Evolutionary conservation across 2,329 filamentous ascomycete genomes (phyloP).

Genomic region (Fusarium pilosicola): DNA sequence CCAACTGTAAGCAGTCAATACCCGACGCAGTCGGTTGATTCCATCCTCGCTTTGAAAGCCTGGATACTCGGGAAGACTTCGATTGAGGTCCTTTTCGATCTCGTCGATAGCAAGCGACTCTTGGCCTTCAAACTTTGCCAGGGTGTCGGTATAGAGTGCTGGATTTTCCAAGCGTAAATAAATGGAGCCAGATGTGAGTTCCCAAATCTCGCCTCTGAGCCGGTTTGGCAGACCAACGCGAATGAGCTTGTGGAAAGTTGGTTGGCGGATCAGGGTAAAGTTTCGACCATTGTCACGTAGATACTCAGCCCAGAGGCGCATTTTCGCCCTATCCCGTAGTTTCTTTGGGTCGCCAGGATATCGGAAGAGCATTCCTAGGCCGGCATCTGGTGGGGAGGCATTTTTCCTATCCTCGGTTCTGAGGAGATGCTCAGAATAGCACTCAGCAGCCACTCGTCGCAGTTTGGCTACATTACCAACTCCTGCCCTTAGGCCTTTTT

Average conservation of each 20-base stretch:
- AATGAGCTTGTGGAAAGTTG: constrained; percentile 97
- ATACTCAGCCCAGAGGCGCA: constrained; percentile 97
- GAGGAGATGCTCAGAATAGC: constrained; percentile 89
- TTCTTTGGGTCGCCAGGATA: constrained; percentile 97
- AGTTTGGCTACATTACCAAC: constrained; percentile 90
- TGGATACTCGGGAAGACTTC: constrained; percentile 95
- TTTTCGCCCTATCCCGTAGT: constrained; percentile 93
- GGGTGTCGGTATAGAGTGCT: constrained; percentile 82
- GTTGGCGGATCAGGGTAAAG: constrained; percentile 89
- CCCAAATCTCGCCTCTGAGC: constrained; percentile 94
- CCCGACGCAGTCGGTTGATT: constrained; percentile 86
- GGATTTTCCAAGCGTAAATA: constrained; percentile 90
- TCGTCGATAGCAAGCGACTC: constrained; percentile 97
- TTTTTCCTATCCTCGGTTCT: constrained; percentile 71
- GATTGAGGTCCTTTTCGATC: constrained; percentile 98
- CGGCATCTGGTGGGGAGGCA: constrained; percentile 78
- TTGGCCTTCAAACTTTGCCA: constrained; percentile 83
- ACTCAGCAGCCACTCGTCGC: constrained; percentile 81
- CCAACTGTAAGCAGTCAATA: constrained; percentile 98
- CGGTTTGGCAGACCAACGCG: constrained; percentile 94
- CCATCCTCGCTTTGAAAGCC: constrained; percentile 97
- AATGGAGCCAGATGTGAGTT: constrained; percentile 89
- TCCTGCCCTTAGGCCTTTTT: constrained; percentile 85
- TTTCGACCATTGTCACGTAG: constrained; percentile 95
- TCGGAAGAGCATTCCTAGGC: constrained; percentile 88